Evolutionary conservation across 2,329 filamentous ascomycete species (phyloP).

Genomic region (Ilyonectria sp.): DNA sequence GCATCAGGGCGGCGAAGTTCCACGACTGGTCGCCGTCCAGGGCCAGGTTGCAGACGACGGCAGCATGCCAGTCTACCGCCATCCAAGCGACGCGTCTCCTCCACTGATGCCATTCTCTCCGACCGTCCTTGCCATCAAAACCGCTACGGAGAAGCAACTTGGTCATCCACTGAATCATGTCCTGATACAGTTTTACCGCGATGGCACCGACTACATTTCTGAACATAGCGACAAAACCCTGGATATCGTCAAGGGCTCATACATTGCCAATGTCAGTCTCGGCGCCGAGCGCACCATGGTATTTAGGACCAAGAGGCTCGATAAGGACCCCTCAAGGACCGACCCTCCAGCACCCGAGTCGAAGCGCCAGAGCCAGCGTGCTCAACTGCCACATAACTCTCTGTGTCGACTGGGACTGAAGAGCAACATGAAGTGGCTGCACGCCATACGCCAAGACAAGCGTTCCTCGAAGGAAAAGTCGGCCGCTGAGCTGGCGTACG

Average conservation of each 20-base stretch:
- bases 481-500: conserved; percentile 78
- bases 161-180: conserved; percentile 91
- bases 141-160: conserved; percentile 78
- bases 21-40: conserved; percentile 91
- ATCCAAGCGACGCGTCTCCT: conserved; percentile 91
- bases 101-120: conserved; percentile 83
- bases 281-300: conserved; percentile 93
- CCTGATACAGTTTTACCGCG: conserved; percentile 93
- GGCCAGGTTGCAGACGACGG: conserved; percentile 79
- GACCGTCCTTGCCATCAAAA: conserved; percentile 78
- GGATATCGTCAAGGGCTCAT: conserved; percentile 86
- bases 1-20: conserved; percentile 92
- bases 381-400: conserved; percentile 88
- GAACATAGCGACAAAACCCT: conserved; percentile 98
- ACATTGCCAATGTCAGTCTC: conserved; percentile 94
- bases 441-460: conserved; percentile 93
- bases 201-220: conserved; percentile 90
- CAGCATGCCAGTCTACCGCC: conserved; percentile 90
- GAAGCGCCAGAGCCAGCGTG: conserved; percentile 69
- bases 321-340: conserved; percentile 55
- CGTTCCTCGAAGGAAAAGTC: conserved; percentile 78
- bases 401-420: conserved; percentile 85
- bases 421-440: conserved; percentile 91
- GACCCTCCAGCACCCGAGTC: conserved; percentile 41
- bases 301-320: conserved; percentile 83